Evolutionary conservation across 2,329 filamentous ascomycete genomes (phyloP).

Genomic region (Clonostachys rosea): DNA sequence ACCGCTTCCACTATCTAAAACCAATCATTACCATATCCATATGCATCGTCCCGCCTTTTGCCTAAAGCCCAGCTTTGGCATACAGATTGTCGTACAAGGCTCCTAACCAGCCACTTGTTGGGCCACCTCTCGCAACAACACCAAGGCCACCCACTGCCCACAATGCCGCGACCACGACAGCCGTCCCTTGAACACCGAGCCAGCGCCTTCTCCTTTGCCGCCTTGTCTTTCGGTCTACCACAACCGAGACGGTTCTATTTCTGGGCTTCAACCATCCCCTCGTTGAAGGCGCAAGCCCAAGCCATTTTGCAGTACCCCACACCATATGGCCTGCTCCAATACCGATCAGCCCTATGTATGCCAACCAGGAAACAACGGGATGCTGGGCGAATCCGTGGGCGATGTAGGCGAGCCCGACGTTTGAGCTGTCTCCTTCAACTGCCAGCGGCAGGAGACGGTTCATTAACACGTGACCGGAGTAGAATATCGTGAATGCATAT

Average conservation of each 20-base stretch:
- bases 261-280: constrained; percentile 34
- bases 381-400: constrained; percentile 79
- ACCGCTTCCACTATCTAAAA: too few species aligned
- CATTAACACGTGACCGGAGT: constrained; percentile 67
- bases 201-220: constrained; percentile 59
- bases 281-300: constrained; percentile 57
- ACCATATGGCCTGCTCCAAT: constrained; percentile 72
- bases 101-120: constrained; percentile 72
- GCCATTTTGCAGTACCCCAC: constrained; percentile 83
- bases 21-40: not conserved
- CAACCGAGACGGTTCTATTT: constrained; percentile 23
- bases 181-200: constrained; percentile 66
- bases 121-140: constrained; percentile 68
- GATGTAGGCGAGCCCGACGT: constrained; percentile 79
- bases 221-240: constrained; percentile 44
- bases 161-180: constrained; percentile 51
- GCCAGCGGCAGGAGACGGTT: constrained; percentile 73
- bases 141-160: constrained; percentile 83
- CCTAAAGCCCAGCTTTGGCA: constrained; percentile 19
- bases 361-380: constrained; percentile 58
- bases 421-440: constrained; percentile 80
- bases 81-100: constrained; percentile 71
- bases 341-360: constrained; percentile 65
- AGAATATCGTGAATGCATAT: constrained; percentile 61
- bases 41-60: not conserved